Evolutionary conservation across 768 basidiomycete species (phyloP), one percentile per base, ranked within the genome.

Genomic region (Pilatotrama ljubarskyi): DNA sequence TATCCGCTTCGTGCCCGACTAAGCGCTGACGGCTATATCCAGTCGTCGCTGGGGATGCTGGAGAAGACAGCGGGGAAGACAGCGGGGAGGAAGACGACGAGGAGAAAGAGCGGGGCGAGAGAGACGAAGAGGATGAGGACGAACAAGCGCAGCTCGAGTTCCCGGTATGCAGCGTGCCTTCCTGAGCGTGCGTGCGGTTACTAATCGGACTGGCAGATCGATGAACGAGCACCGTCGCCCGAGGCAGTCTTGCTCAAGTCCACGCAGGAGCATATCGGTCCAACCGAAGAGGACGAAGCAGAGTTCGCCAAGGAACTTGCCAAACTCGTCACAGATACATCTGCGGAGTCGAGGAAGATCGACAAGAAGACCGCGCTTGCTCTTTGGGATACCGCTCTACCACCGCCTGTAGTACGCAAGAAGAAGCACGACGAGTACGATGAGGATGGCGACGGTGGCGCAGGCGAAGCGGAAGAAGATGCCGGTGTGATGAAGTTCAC

Each of bases 271-370:
- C 78, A 80, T 56, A 77, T 92, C 40, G 93, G 93, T 7, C 90
- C 92, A 1, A 86, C 90, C 9, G 88, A 93, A 64, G 94, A 95
- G 69, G 93, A 90, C 18, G 91, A 96, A 47, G 90, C 87, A 2
- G 96, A 95, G 35, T 99, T 99, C 68, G 91, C 89, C 9, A 93
- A 93, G 71, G 97, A 98, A 71, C 82, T 99, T 18, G 94, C 96
- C 2, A 98, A 91, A 76, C 86, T 99, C 77, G 86, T 98, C 48
- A 93, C 91, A 0, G 93, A 96, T 66, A 88, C 85, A 15, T 91
- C 93, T 17, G 75, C 83, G 0, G 93, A 97, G 65, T 83, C 88
- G 3, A 80, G 93, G 64, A 92, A 90, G 68, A 86, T 94, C 20
- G 95, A 97, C 70, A 90, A 91, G 74, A 92, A 90, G 74, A 88